These are phyloP conservation scores for Aspergillus affinis DNA, from an alignment of 495 filamentous ascomycete genomes.

Conservation along the genomic window DNA sequence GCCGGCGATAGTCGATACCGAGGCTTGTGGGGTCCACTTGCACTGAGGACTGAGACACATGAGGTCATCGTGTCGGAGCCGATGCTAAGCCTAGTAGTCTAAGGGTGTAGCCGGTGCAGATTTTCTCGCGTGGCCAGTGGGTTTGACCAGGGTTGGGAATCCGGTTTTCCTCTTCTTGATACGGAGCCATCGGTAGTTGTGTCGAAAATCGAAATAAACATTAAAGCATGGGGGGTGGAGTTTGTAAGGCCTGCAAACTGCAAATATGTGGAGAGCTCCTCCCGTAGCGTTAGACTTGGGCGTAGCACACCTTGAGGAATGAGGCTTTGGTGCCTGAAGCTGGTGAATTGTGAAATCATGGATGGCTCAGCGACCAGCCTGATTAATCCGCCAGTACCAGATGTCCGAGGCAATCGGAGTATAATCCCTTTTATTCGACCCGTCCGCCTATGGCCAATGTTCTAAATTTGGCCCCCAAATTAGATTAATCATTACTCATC, in stretches of 20 bases:
- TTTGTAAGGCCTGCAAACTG: not conserved
- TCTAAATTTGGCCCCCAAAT: not conserved
- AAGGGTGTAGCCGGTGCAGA: not conserved
- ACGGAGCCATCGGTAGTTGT: not conserved
- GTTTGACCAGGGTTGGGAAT: not conserved
- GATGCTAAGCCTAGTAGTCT: not conserved
- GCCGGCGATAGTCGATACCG: not conserved
- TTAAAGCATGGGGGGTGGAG: not conserved
- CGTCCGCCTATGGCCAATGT: not conserved
- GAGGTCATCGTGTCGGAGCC: not conserved
- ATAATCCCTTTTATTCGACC: not conserved
- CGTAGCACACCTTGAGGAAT: too few relatives aligned
- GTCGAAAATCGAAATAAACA: not conserved
- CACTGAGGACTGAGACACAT: not conserved
- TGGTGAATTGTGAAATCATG: too few relatives aligned
- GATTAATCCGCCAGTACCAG: too few relatives aligned
- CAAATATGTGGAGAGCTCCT: too few relatives aligned
- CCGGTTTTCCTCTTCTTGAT: not conserved
- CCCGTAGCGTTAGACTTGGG: too few relatives aligned
- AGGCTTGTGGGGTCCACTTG: not conserved
- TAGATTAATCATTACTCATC: not conserved
- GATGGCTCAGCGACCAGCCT: too few relatives aligned
- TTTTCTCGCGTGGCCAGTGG: not conserved
- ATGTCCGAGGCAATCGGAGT: too few relatives aligned
- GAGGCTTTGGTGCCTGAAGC: too few relatives aligned